Conservation (phyloP, 192 early-diverging fungal genomes). For the Mortierella alpina region DNA sequence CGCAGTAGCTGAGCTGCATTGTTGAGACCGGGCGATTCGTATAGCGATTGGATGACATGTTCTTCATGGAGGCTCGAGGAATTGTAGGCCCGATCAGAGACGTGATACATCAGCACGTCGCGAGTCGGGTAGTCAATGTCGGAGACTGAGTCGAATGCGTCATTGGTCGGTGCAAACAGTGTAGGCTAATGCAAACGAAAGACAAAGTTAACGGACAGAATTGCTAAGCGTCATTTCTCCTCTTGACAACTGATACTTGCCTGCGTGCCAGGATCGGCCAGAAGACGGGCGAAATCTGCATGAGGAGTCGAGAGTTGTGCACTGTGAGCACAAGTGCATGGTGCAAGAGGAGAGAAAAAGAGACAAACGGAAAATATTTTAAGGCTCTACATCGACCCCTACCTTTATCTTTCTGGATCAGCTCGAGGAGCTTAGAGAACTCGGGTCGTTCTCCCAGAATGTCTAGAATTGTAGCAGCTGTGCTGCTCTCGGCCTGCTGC, state of each 20-base stretch:
- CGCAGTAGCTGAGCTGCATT: slow-evolving; percentile 31
- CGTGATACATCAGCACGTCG: slow-evolving; percentile 44
- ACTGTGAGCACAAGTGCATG: no score
- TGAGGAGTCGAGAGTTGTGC: no score
- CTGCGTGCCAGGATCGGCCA: slow-evolving; percentile 19
- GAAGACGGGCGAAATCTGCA: slow-evolving; percentile 11
- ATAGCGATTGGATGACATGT: slow-evolving; percentile 18
- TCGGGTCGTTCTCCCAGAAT: slow-evolving; percentile 31
- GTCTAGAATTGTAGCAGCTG: slow-evolving; percentile 19
- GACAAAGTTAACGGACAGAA: neutral
- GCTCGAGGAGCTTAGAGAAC: slow-evolving; percentile 35
- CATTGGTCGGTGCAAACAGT: slow-evolving; percentile 42
- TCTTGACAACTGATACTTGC: no score
- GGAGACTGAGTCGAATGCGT: slow-evolving; percentile 36
- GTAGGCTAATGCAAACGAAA: slow-evolving; percentile 8
- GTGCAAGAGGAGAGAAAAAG: neutral
- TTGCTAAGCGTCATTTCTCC: neutral
- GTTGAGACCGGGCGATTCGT: slow-evolving; percentile 30
- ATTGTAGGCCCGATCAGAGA: slow-evolving; percentile 20
- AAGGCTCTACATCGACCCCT: neutral
- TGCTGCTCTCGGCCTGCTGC: neutral
- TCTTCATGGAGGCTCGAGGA: slow-evolving; percentile 8
- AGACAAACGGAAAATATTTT: neutral
- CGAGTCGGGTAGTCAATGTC: slow-evolving; percentile 30
- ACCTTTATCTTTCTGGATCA: slow-evolving; percentile 34